Base-by-base conservation (phyloP, 371 early-diverging fungal species). In the Rhizopus sp. region DNA sequence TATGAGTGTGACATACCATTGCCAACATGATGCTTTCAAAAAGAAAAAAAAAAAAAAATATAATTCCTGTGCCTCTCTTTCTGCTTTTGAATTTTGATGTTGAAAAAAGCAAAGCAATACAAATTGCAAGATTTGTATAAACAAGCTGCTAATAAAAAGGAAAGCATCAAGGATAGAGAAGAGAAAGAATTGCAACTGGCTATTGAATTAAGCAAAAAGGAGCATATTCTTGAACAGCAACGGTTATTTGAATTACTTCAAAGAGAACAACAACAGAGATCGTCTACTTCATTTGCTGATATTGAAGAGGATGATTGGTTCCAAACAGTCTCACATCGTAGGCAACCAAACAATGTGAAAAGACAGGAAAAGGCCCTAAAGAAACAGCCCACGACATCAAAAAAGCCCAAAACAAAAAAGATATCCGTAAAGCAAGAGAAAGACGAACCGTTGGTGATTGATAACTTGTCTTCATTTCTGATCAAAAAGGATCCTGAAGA, bases 171-270 rank as follows among this genome's bases (percentile, higher is more conserved):
- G 7, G 23, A 47, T 4, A 8, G 32, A n/a, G 60, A 60, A 29
- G 62, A 66, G 0, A 4, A 17, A 1, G 61, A 66, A 3, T 30
- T 66, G 3, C 9, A 23, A 15, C 5, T 40, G 10, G 62, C 66
- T 12, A 8, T 66, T 6, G 32, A 61, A 33, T 16, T 60, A 38
- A 66, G 66, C 42, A 32, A 57, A 40, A 40, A 55, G 34, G 66
- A 66, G 46, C 66, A 66, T 29, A 12, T 61, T 0, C 51, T 48
- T 10, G 66, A 66, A 41, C 66, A 66, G 48, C 42, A 50, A 16
- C 23, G 41, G 23, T 12, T 66, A 46, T 35, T 61, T 6, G 50
- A 48, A 16, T 47, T 47, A 17, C 38, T 52, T 13, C 30, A 52
- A 39, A 10, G 15, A 7, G 41, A 52, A 0, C 39, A 17, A 7